Base-by-base conservation (phyloP, 2,329 filamentous ascomycete genomes). In the Microdochium paspali region DNA sequence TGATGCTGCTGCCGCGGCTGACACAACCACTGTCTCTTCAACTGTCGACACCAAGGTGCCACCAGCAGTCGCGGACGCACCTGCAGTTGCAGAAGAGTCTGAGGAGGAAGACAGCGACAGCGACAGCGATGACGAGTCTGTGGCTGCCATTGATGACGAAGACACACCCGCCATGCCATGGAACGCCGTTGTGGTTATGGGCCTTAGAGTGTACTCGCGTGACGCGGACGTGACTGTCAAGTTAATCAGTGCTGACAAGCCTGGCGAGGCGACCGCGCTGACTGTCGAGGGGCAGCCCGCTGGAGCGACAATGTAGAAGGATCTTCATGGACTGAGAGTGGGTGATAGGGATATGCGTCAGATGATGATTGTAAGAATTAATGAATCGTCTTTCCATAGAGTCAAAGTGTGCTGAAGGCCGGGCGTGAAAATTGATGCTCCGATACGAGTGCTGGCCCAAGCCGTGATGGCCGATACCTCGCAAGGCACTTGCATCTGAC, bases 141-240 rank as follows among this genome's bases (percentile, higher is more conserved):
- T 50, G 1, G 49, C 51, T 21, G 55, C 53, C 13, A 26, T 31
- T 28, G 47, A 53, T 26, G 50, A 51, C 5, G 53, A 54, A 2
- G 50, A 54, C 10, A 31, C 46, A 3, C 42, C 42, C 23, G 23
- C 42, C 10, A 24, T 24, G 9, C 74, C 77, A 1, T 84, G 80
- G 80, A 82, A 83, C 57, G 79, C 80, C 3, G 71, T 83, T 43
- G 76, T 72, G 46, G 74, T 82, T 18, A 72, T 84, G 0, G 79
- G 80, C 0, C 64, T 84, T 46, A 72, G 78, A 4, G 74, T 84
- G 5, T 84, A 82, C 59, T n/a, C 35, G 15, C 35, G 35, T 21
- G 35, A 40, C 35, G 35, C 35, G 9, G 15, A 40, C n/a, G 35
- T 40, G 4, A 21, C 4, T 20, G 35, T 40, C 35, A 40, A 40